phyloP scores from a whole-genome alignment of 2,329 filamentous ascomycete genomes.

The Truncatella angustata region DNA sequence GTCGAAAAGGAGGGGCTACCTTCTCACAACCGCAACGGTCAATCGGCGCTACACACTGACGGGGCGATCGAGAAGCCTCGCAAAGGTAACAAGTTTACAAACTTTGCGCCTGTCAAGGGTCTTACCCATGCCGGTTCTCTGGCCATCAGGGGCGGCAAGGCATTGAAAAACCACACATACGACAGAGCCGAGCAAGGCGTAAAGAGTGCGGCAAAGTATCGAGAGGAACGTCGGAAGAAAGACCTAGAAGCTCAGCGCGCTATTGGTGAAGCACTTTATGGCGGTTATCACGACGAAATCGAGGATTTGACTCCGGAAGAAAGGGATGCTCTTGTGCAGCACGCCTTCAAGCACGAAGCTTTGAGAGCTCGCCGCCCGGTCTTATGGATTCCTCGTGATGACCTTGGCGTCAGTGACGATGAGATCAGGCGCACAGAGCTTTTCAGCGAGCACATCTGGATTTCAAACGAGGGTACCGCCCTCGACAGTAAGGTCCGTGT shows the following conservation, averaged over 20 bases:
- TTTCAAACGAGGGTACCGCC: slow-evolving; percentile 89
- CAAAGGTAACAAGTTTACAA: slow-evolving; percentile 24
- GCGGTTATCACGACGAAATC: slow-evolving; percentile 86
- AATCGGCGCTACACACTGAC: slow-evolving; percentile 33
- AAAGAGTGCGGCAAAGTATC: slow-evolving; percentile 45
- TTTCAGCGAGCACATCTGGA: slow-evolving; percentile 81
- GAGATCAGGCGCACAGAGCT: slow-evolving; percentile 77
- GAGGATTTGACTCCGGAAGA: slow-evolving; percentile 91
- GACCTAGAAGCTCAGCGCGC: slow-evolving; percentile 72
- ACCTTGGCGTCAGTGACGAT: slow-evolving; percentile 86
- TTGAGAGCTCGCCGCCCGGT: slow-evolving; percentile 80
- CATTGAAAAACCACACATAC: slow-evolving; percentile 44
- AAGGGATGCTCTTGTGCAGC: slow-evolving; percentile 77
- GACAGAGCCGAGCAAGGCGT: slow-evolving; percentile 39
- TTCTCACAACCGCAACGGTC: slow-evolving; percentile 41
- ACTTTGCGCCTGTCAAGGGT: slow-evolving; percentile 41
- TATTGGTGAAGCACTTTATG: slow-evolving; percentile 80
- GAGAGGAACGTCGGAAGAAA: slow-evolving; percentile 46
- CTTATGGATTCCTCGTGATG: slow-evolving; percentile 91
- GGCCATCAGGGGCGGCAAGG: slow-evolving; percentile 48
- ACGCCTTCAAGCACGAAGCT: slow-evolving; percentile 89
- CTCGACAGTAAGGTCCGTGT: slow-evolving; percentile 81
- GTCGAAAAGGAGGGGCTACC: slow-evolving; percentile 37
- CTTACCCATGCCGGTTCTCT: slow-evolving; percentile 46
- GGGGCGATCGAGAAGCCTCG: slow-evolving; percentile 21